Percentiles rank a stretch among this genome's conserved stretches.
Conservation (phyloP, 2,329 filamentous ascomycete genomes). For the Penicillium italicum region DNA sequence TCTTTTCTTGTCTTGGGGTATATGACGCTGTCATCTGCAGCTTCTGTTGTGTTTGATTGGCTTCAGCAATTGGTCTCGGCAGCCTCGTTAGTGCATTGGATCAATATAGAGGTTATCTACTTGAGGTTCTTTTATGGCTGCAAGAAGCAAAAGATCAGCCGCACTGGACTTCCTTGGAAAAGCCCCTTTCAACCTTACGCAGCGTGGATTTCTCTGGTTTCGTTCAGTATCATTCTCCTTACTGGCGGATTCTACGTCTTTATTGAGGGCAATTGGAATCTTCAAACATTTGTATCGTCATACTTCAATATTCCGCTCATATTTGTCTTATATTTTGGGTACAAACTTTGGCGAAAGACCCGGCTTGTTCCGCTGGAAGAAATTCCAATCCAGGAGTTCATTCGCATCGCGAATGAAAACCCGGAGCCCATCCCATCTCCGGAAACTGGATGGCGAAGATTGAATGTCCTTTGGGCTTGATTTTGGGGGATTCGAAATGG, state of each 20-base stretch:
- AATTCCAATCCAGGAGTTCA: constrained; percentile 28
- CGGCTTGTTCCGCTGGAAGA: constrained; percentile 28
- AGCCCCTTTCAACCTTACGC: constrained; percentile 56
- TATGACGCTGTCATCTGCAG: constrained; percentile 56
- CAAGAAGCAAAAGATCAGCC: constrained; percentile 34
- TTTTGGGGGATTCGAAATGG: not conserved
- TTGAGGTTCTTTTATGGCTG: constrained; percentile 50
- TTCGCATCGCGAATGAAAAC: not conserved
- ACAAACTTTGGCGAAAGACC: constrained; percentile 31
- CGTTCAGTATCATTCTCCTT: constrained; percentile 55
- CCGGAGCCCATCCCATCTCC: not conserved
- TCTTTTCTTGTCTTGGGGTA: constrained; percentile 59
- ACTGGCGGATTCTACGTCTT: constrained; percentile 61
- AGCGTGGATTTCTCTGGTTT: constrained; percentile 52
- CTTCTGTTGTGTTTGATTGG: constrained; percentile 61
- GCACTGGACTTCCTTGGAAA: constrained; percentile 44
- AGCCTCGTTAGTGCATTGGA: constrained; percentile 51
- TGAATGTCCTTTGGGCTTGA: constrained; percentile 2
- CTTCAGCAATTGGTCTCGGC: constrained; percentile 56
- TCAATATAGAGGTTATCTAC: constrained; percentile 55
- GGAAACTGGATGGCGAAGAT: not conserved
- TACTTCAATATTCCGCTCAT: constrained; percentile 61
- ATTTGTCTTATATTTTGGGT: constrained; percentile 47
- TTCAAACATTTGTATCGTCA: constrained; percentile 59
- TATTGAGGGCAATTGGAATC: constrained; percentile 23